A percentile compares a stretch with the other conserved stretches of the same genome.
These are phyloP conservation scores for Torulaspora maleeae DNA, from an alignment of 805 yeast genomes.

Conservation along the genomic window DNA sequence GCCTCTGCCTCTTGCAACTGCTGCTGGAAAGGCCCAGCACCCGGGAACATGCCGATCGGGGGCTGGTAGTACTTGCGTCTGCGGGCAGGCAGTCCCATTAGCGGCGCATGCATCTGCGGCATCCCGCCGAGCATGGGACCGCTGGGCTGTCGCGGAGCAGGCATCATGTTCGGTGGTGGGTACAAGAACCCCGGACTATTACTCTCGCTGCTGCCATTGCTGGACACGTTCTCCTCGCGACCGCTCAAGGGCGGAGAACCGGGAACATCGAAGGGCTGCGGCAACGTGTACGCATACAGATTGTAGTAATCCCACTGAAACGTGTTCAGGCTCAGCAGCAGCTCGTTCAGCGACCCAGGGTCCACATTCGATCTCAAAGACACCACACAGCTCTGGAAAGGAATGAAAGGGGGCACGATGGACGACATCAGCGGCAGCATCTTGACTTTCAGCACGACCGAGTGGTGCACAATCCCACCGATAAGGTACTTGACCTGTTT, in stretches of 20 bases:
- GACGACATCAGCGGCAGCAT: constrained; percentile 33
- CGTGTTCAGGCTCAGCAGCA: constrained; percentile 28
- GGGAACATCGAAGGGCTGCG: constrained; percentile 4
- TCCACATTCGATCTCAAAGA: constrained; percentile 20
- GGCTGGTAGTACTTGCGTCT: constrained; percentile 13
- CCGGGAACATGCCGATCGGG: background rate
- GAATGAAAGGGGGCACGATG: constrained; percentile 32
- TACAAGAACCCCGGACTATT: background rate
- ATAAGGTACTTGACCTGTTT: constrained; percentile 33
- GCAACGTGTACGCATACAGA: constrained; percentile 26
- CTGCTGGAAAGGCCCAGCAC: background rate
- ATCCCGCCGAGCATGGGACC: constrained; percentile 6
- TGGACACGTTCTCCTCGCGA: background rate
- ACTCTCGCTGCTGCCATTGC: background rate
- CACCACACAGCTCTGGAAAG: constrained; percentile 33
- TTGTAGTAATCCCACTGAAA: constrained; percentile 34
- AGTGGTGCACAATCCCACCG: constrained; percentile 34
- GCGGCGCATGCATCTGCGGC: constrained; percentile 5
- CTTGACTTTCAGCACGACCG: constrained; percentile 29
- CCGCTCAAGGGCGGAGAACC: constrained; percentile 2
- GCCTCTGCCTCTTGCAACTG: background rate
- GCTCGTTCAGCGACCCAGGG: constrained; percentile 22
- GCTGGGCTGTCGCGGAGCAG: background rate
- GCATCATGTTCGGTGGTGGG: constrained; percentile 1
- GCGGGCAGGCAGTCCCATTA: constrained; percentile 10